phyloP scores from a whole-genome alignment of 257 asterid genomes.

The Solanum paucissectum region DNA sequence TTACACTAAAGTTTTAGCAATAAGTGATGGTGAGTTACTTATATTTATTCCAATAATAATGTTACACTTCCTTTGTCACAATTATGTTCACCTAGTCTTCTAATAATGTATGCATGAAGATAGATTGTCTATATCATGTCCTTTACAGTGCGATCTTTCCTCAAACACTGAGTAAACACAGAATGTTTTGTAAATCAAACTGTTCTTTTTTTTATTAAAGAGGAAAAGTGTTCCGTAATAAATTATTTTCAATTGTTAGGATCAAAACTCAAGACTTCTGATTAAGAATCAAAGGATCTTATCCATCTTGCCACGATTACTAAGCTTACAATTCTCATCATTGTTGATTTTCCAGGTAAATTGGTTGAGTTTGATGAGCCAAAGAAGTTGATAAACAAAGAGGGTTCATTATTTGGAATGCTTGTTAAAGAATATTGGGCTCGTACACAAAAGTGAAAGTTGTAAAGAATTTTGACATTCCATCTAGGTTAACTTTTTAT shows the following conservation, averaged over 20 bases:
- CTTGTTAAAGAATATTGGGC: background rate
- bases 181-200: background rate
- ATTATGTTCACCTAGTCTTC: background rate
- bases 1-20: background rate
- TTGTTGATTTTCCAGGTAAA: background rate
- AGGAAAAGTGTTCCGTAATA: background rate
- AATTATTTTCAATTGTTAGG: background rate
- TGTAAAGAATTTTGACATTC: background rate
- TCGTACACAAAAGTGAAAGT: background rate
- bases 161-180: too few species aligned
- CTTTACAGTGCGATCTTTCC: background rate
- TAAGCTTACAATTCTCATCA: background rate
- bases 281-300: background rate
- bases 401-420: background rate
- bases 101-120: background rate
- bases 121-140: background rate
- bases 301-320: background rate
- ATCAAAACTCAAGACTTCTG: background rate
- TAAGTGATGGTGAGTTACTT: background rate
- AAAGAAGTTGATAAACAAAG: background rate
- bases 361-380: background rate
- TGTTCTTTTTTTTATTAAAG: background rate
- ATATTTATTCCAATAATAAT: background rate
- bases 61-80: background rate
- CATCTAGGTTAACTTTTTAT: too few species aligned